These are phyloP conservation scores for Lipomyces chichibuensis DNA, from an alignment of 805 yeast genomes.

Conservation along the genomic window DNA sequence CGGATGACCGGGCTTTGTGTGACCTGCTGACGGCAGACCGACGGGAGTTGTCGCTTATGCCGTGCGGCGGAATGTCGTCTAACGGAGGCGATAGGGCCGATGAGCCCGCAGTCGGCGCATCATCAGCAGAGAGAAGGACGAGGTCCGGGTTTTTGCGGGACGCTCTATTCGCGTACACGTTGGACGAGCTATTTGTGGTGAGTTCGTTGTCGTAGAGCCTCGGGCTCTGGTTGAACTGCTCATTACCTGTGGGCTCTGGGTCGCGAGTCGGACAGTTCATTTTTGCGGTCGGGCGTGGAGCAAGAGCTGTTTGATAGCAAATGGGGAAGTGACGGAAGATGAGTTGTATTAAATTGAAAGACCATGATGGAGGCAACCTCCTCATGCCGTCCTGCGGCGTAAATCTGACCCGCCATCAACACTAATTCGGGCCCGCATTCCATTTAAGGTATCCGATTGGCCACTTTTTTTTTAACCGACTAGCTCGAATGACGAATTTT, in stretches of 20 bases:
- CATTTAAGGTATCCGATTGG: too few relatives aligned
- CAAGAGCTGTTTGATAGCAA: not conserved
- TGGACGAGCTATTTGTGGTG: slow-evolving; percentile 33
- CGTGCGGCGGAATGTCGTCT: not conserved
- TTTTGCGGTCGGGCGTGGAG: not conserved
- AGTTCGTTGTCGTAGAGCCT: slow-evolving; percentile 34
- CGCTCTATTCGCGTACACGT: slow-evolving; percentile 20
- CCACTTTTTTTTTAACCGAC: too few relatives aligned
- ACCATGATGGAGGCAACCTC: not conserved
- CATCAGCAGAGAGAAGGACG: slow-evolving; percentile 8
- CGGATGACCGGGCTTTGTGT: not conserved
- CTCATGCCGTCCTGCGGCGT: not conserved
- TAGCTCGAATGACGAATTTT: too few relatives aligned
- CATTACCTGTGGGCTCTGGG: slow-evolving; percentile 40
- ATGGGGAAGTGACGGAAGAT: not conserved
- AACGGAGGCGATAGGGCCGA: not conserved
- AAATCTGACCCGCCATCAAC: not conserved
- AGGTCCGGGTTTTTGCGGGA: slow-evolving; percentile 9
- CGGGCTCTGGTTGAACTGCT: slow-evolving; percentile 40
- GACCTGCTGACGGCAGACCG: not conserved
- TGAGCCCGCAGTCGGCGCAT: not conserved
- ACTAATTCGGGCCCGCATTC: not conserved
- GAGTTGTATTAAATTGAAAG: not conserved
- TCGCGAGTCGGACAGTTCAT: slow-evolving; percentile 43
- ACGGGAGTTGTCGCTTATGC: not conserved